Base-by-base conservation (phyloP, 345 rosid species). In the Citrus maxima region DNA sequence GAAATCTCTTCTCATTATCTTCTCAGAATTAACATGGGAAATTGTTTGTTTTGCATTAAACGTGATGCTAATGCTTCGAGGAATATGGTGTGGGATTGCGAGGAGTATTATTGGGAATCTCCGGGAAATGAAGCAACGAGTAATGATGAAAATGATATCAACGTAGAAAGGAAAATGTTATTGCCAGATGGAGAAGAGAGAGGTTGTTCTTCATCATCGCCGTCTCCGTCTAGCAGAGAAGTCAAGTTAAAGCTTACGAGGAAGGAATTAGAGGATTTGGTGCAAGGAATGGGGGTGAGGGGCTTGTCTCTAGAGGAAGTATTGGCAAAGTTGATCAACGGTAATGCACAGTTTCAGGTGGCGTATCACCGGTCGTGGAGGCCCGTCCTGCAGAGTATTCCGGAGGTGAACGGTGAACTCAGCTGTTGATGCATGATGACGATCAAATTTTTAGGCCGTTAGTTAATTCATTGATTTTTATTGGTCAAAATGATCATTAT, bases 181-280 rank as follows among this genome's bases (percentile, higher is more conserved):
- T 79, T 85, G 2, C 51, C 0, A 46, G 16, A 13, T 46, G 78
- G 14, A 27, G 77, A 51, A 14, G 37, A 28, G 21, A 21, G 12
- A 7, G 54, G 3, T 10, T 60, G 70, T 51, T 74, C 80, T 79
- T 65, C 78, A 4, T 73, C 65, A 34, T 30, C 85, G 55, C 81
- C 67, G 21, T 62, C 64, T 5, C 5, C 64, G 18, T 67, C 80
- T 22, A 19, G 46, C 1, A 75, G 81, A 5, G 89, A 84, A 87
- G 89, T 94, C 85, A 94, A 93, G 89, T 85, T 94, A 71, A 91
- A 86, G 80, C 86, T 93, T 10, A 82, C 93, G 16, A 93, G 84
- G 92, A 90, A 84, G 80, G 93, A 94, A 81, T 84, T 94, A 0
- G 87, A 80, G 27, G 91, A 88, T 79, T 49, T 94, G 77, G 77